Conservation (phyloP, 495 filamentous ascomycete species). For the Lophiostoma macrostomum region DNA sequence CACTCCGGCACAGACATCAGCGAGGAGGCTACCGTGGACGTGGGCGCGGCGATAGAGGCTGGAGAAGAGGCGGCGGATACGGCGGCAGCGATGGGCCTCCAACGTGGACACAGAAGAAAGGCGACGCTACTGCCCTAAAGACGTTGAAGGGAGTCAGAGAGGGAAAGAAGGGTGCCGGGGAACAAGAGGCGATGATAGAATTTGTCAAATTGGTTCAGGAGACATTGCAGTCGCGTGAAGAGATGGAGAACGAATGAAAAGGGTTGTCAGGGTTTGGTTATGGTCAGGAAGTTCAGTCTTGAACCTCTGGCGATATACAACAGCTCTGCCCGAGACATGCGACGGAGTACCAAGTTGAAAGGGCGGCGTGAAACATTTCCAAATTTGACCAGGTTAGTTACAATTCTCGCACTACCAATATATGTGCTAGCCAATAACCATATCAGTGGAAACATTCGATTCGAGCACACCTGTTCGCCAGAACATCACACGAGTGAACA, state of each 20-base stretch:
- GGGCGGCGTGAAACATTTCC: too few relatives aligned
- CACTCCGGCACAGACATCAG: constrained; percentile 48
- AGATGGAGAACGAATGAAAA: background rate
- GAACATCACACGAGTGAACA: background rate
- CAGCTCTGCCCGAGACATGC: too few relatives aligned
- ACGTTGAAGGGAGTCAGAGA: constrained; percentile 30
- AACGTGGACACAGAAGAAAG: constrained; percentile 39
- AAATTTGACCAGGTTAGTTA: too few relatives aligned
- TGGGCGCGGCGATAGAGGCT: constrained; percentile 55
- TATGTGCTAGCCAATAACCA: too few relatives aligned
- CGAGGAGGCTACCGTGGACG: constrained; percentile 51
- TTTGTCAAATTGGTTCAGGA: constrained; percentile 32
- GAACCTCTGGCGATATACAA: background rate
- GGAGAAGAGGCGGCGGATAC: constrained; percentile 48
- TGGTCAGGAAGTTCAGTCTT: background rate
- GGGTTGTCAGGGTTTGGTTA: background rate
- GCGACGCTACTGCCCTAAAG: constrained; percentile 34
- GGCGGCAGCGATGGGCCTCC: constrained; percentile 38
- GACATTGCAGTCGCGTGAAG: constrained; percentile 3
- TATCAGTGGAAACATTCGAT: background rate
- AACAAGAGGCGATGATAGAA: constrained; percentile 32
- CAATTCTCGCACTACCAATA: too few relatives aligned
- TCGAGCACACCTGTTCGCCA: too few relatives aligned
- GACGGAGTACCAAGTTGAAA: too few relatives aligned
- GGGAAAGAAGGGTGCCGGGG: constrained; percentile 12